phyloP scores from a whole-genome alignment of 75 land plant species.

The Cryptomeria japonica region DNA sequence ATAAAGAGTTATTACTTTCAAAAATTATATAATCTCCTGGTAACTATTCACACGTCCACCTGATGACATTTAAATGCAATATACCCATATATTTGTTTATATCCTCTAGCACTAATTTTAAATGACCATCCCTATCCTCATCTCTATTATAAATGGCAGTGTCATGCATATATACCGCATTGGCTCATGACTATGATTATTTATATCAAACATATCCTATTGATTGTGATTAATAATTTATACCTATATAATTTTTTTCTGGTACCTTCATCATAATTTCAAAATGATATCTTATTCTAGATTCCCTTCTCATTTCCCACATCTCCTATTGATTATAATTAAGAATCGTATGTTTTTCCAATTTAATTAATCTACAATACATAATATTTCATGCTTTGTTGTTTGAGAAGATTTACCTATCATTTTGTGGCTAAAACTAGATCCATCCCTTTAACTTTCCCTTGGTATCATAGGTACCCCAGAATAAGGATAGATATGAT shows the following conservation, averaged over 20 bases:
- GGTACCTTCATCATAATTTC: neutral
- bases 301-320: neutral
- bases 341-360: too few relatives aligned
- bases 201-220: neutral
- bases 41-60: too few relatives aligned
- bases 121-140: neutral
- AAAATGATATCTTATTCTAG: neutral
- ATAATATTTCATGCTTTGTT: neutral
- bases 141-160: too few relatives aligned
- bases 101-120: neutral
- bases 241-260: neutral
- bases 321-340: neutral
- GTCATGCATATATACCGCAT: too few relatives aligned
- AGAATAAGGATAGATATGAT: conserved; percentile 78
- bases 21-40: neutral
- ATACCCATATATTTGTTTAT: too few relatives aligned
- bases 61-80: too few relatives aligned
- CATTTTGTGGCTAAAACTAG: neutral
- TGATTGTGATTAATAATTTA: neutral
- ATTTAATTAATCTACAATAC: neutral
- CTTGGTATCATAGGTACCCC: conserved; percentile 39
- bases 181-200: too few relatives aligned
- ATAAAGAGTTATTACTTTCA: neutral
- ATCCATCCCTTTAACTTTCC: neutral
- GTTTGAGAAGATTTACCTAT: neutral